These are phyloP conservation scores for Pichia membranifaciens DNA, from an alignment of 805 yeast genomes.

Conservation along the genomic window DNA sequence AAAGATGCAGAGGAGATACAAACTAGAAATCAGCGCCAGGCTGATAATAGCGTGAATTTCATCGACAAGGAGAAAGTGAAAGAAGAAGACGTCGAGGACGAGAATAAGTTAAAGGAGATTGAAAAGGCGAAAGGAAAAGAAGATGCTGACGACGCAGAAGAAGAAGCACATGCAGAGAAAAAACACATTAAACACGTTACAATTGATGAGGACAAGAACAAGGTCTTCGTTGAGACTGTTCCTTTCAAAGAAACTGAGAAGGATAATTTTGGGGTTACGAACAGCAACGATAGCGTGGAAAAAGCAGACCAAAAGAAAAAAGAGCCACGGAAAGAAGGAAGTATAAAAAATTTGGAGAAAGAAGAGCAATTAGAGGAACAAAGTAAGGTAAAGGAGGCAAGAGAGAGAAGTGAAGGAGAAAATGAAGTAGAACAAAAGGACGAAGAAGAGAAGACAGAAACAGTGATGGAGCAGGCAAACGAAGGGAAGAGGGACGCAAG, in stretches of 20 bases:
- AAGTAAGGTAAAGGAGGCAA: not conserved
- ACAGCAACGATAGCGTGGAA: too few relatives aligned
- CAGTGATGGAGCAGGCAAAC: not conserved
- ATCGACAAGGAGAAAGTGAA: not conserved
- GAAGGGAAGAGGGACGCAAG: not conserved
- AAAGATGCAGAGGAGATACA: too few relatives aligned
- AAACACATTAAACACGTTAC: conserved; percentile 6
- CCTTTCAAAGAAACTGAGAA: not conserved
- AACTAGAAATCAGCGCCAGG: too few relatives aligned
- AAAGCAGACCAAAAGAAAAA: not conserved
- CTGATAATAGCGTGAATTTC: not conserved
- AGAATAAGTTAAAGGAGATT: too few relatives aligned
- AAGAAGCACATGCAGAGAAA: not conserved
- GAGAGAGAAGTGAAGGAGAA: not conserved
- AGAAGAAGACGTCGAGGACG: not conserved
- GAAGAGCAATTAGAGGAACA: not conserved
- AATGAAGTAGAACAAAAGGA: not conserved
- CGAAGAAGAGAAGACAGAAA: not conserved
- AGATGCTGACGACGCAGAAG: too few relatives aligned
- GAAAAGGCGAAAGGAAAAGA: too few relatives aligned
- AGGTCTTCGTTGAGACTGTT: conserved; percentile 1
- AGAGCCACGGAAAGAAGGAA: not conserved
- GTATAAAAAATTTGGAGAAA: not conserved
- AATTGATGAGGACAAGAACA: conserved; percentile 11
- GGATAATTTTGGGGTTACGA: not conserved